Conservation (phyloP, 176 grass and related monocot species). For the Neostapfia colusana region DNA sequence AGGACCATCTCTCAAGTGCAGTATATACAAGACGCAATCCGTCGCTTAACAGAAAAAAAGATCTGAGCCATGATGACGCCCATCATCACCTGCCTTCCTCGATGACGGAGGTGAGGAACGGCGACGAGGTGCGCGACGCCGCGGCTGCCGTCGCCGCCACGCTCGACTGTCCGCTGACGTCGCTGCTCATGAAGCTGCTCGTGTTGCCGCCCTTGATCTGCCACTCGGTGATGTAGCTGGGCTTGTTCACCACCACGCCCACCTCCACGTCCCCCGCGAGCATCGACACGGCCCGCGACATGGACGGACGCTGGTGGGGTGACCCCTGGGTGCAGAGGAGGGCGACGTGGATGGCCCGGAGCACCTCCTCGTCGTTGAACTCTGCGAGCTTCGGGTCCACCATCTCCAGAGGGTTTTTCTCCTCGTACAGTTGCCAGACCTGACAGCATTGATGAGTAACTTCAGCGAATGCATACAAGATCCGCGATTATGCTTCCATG, state of each 20-base stretch:
- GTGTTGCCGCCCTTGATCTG: constrained; percentile 55
- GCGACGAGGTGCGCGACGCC: background rate
- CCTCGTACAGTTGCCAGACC: constrained; percentile 73
- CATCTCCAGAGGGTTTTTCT: constrained; percentile 47
- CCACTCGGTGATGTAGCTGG: constrained; percentile 77
- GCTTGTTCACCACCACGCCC: constrained; percentile 43
- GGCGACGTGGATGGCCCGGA: constrained; percentile 58
- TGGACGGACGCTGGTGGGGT: constrained; percentile 58
- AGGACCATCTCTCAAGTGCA: too few relatives aligned
- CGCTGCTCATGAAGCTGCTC: constrained; percentile 38
- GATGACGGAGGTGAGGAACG: too few relatives aligned
- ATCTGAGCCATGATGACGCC: too few relatives aligned
- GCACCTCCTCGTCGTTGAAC: constrained; percentile 43
- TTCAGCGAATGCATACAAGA: background rate
- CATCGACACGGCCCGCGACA: constrained; percentile 78
- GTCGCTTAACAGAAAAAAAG: too few relatives aligned
- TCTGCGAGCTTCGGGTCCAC: constrained; percentile 49
- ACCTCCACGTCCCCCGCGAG: constrained; percentile 50
- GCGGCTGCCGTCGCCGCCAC: too few relatives aligned
- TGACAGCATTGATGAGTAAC: constrained; percentile 28
- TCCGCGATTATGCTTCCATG: background rate
- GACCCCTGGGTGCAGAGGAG: constrained; percentile 75
- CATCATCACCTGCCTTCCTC: too few relatives aligned
- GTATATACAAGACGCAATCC: too few relatives aligned
- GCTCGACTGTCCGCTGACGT: constrained; percentile 24